Evolutionary conservation across 176 grass and related monocot species (phyloP), one percentile per base, ranked within the genome.

Genomic region (Triticum monococcum): DNA sequence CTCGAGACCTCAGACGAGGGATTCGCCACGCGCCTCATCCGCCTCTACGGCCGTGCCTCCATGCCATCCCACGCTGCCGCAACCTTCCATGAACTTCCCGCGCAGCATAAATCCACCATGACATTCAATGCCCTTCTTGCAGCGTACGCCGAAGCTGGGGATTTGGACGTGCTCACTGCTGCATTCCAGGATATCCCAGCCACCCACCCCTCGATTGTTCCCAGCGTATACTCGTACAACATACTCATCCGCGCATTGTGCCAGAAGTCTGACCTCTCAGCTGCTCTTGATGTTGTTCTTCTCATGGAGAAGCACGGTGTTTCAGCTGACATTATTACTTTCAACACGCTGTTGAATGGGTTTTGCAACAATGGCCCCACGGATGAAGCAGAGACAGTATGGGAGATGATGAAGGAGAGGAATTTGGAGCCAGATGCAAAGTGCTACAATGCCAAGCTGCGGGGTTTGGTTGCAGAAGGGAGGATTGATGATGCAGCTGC

Each of bases 371-470:
- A 56, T 37, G 80, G 64, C 30, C 4, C 11, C 13, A 26, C 80
- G 23, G 71, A 87, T 18, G 90, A 81, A 2, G 86, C 81, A 0
- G 68, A 89, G 35, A 87, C 75, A 26, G 45, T 91, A 35, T 92
- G 92, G 95, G 52, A 78, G n/a, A 83, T 94, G 82, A 94, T 97
- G 86, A 84, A 50, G 85, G 71, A 92, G 87, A 90, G 83, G 72
- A 86, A 87, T 89, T 3, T 90, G 59, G 26, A 75, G 78, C 88
- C 86, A 2, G 33, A 91, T 12, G 7, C 23, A 2, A 92, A 64
- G 73, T 26, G 77, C 83, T 97, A 89, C 84, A 94, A 94, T 64
- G 78, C 88, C 54, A 94, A 91, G 63, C 18, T 97, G 63, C 80
- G 90, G 43, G 84, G 84, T 46, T 79, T 97, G 78, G 63, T 92